phyloP scores from a whole-genome alignment of 129 eudicot species.

The Gnaphalium uliginosum region DNA sequence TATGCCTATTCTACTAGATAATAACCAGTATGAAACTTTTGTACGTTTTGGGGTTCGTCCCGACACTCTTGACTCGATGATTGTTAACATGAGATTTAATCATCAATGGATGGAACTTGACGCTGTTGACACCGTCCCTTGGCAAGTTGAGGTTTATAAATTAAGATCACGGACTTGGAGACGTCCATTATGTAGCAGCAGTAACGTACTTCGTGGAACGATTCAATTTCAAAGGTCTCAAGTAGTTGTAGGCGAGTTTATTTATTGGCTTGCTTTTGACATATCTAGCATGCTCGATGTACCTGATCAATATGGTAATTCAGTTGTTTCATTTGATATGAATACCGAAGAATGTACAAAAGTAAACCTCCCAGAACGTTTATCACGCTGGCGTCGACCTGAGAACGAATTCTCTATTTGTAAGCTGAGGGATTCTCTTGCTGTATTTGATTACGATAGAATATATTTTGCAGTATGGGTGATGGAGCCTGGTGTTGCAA shows the following conservation, averaged over 20 bases:
- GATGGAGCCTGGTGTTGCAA: background rate
- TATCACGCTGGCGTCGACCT: too few relatives aligned
- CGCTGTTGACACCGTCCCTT: background rate
- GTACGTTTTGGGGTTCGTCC: slow-evolving; percentile 12
- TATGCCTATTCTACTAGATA: background rate
- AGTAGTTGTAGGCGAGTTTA: background rate
- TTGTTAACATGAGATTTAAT: background rate
- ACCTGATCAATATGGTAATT: background rate
- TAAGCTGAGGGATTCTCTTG: slow-evolving; percentile 2
- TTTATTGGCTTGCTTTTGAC: background rate
- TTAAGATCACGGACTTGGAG: slow-evolving; percentile 4
- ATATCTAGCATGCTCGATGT: background rate
- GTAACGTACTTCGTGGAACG: background rate
- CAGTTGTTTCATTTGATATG: slow-evolving; percentile 5
- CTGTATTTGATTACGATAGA: background rate
- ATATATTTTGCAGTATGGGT: background rate
- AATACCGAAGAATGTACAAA: background rate
- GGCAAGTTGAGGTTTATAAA: slow-evolving; percentile 1
- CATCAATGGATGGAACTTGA: too few relatives aligned
- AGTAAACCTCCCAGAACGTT: background rate
- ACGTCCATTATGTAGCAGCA: background rate
- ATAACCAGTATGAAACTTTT: background rate
- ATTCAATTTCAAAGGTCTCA: background rate
- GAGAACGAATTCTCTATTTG: background rate
- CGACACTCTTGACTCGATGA: background rate